A percentile compares a stretch with the other conserved stretches of the same genome.
phyloP scores from a whole-genome alignment of 2,329 filamentous ascomycete genomes.

The Talaromyces verruculosus region DNA sequence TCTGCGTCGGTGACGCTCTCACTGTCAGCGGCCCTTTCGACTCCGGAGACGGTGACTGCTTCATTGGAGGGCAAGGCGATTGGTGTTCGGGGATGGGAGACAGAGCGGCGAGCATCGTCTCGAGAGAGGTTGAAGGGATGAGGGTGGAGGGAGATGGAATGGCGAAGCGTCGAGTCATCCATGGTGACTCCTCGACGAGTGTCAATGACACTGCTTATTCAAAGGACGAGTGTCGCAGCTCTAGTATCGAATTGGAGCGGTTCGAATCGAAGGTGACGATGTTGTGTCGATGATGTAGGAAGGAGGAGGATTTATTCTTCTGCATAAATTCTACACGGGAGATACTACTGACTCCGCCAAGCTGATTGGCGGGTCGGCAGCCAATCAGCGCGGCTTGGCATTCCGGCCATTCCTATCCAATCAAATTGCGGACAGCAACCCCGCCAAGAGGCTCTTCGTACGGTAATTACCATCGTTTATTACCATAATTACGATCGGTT shows the following conservation, averaged over 20 bases:
- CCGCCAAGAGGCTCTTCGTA: not conserved
- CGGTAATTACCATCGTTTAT: not conserved
- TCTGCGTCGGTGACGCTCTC: constrained; percentile 45
- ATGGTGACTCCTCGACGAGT: constrained; percentile 1
- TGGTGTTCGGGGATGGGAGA: constrained; percentile 3
- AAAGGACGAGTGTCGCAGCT: not conserved
- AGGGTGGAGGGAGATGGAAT: constrained; percentile 25
- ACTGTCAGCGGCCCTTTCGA: constrained; percentile 30
- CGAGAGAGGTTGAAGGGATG: constrained; percentile 24
- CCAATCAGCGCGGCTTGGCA: not conserved
- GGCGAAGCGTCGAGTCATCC: constrained; percentile 23
- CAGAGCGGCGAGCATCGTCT: constrained; percentile 18
- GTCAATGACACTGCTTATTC: not conserved
- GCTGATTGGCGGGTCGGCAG: not conserved
- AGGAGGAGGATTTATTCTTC: not conserved
- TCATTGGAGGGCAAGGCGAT: constrained; percentile 27
- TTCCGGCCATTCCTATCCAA: not conserved
- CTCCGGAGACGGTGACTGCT: constrained; percentile 44
- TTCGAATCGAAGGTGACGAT: not conserved
- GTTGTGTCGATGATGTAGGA: not conserved
- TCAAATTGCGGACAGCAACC: not conserved
- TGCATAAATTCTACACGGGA: not conserved
- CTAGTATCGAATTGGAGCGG: not conserved
- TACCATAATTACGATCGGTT: not conserved
- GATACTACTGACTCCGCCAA: not conserved